Evolutionary conservation across 1,284 basidiomycete genomes (phyloP), one percentile per base, ranked within the genome.

Genomic region (Ustilago crameri): DNA sequence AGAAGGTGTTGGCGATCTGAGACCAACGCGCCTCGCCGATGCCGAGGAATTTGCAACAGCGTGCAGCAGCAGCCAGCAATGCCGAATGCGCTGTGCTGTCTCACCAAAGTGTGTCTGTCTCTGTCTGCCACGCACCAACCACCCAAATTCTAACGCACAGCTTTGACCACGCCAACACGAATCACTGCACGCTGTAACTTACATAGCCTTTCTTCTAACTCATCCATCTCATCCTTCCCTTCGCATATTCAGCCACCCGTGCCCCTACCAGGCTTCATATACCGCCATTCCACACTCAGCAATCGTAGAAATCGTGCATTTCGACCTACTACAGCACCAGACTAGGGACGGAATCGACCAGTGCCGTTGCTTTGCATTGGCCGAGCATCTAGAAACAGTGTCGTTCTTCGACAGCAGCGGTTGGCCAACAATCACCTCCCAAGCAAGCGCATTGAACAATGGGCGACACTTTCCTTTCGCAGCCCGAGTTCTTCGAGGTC

Each of bases 401-500:
- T n/a, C n/a, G n/a, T n/a, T n/a, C n/a, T n/a, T n/a, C n/a, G n/a
- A n/a, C n/a, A n/a, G n/a, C n/a, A n/a, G n/a, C n/a, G n/a, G n/a
- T n/a, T n/a, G n/a, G n/a, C n/a, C n/a, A n/a, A n/a, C n/a, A n/a
- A n/a, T n/a, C n/a, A n/a, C n/a, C n/a, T n/a, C n/a, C n/a, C n/a
- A n/a, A n/a, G n/a, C n/a, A 9, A 40, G 20, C 42, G 2, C 15
- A 26, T 12, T 22, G 24, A 42, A 64, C 5, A 26, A 81, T 82
- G 78, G 80, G 73, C 23, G 80, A 83, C 74, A 61, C 79, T 5
- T 82, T 83, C 58, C 43, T 67, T 37, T 71, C 74, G 24, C 74
- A 82, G 50, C 81, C 81, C 53, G 81, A 83, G 53, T 83, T 83
- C 70, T 80, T 83, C 51, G 80, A 96, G 93, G 90, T 91, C 61